Evolutionary conservation across 768 basidiomycete genomes (phyloP), one percentile per base, ranked within the genome.

Genomic region (Agrocybe chaxingu): DNA sequence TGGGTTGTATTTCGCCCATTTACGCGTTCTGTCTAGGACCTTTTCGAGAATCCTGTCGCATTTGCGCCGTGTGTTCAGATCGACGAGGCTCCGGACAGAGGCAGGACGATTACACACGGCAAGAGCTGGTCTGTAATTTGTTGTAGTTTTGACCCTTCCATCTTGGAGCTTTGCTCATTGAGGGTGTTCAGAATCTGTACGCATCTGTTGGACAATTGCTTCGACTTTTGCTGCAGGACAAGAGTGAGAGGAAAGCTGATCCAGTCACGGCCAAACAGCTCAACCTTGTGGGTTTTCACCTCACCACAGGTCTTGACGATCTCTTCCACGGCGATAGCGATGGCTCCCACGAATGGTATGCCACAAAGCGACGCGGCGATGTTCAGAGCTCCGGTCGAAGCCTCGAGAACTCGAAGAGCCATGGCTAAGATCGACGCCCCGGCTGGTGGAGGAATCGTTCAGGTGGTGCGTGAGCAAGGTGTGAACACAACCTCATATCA

Each of bases 231-330:
- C 80, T 79, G 56, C 45, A 50, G 36, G 33, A 24, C 24, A 24
- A 40, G 35, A 50, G 18, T 30, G 3, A 53, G 44, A 36, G 31
- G 46, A 24, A 30, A 46, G 10, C 32, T 40, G 12, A 19, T 37
- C 49, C 8, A 38, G 18, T 24, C 39, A 19, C 30, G 31, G 42
- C 29, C 24, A 43, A 52, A 44, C 18, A 35, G 35, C 42, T 56
- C 50, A 45, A 80, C 82, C 73, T 80, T 82, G 60, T 80, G 72
- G 16, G 72, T 60, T 16, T 68, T 59, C 13, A 82, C 69, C 49
- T 79, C 66, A 6, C 74, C 67, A 55, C 80, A 83, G 13, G 70
- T 52, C 6, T 62, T 50, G n/a, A 66, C 63, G 52, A 82, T 79
- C 48, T 75, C 69, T 52, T 75, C 67, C 7, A 81, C 55, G 0